Evolutionary conservation across 2,329 filamentous ascomycete species (phyloP).

Genomic region (Curvularia hawaiiensis): DNA sequence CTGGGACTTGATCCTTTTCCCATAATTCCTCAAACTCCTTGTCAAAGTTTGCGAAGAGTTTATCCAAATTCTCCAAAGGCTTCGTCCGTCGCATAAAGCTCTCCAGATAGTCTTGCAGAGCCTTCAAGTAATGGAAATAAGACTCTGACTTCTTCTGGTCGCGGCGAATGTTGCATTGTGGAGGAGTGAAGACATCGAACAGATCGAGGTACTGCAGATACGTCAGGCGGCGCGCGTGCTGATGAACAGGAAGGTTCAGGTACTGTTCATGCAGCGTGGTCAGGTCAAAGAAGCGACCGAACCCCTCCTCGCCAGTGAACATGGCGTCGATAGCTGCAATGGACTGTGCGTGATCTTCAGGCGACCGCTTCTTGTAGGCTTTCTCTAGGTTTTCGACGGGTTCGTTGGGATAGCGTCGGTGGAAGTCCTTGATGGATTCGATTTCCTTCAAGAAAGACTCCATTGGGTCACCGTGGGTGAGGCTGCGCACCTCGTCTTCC

Average conservation of each 20-base stretch:
- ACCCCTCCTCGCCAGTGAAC: slow-evolving; percentile 95
- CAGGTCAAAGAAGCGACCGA: slow-evolving; percentile 90
- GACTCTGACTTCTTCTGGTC: slow-evolving; percentile 87
- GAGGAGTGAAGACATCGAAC: slow-evolving; percentile 84
- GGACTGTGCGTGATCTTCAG: slow-evolving; percentile 65
- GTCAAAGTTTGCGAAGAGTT: slow-evolving; percentile 76
- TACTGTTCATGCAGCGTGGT: slow-evolving; percentile 84
- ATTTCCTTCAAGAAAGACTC: slow-evolving; percentile 91
- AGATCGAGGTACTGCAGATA: slow-evolving; percentile 93
- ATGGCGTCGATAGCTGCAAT: slow-evolving; percentile 80
- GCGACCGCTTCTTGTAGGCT: slow-evolving; percentile 77
- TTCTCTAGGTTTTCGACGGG: slow-evolving; percentile 93
- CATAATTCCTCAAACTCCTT: slow-evolving; percentile 84
- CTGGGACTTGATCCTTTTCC: slow-evolving; percentile 77
- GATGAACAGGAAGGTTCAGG: slow-evolving; percentile 85
- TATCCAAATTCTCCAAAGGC: slow-evolving; percentile 84
- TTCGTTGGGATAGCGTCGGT: slow-evolving; percentile 90
- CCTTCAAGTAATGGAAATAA: slow-evolving; percentile 88
- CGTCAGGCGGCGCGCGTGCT: slow-evolving; percentile 66
- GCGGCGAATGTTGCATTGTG: slow-evolving; percentile 74
- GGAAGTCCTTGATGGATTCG: slow-evolving; percentile 80
- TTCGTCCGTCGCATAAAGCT: slow-evolving; percentile 82
- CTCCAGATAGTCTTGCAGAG: slow-evolving; percentile 82
- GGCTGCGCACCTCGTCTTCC: slow-evolving; percentile 79
- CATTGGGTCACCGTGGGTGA: slow-evolving; percentile 84